phyloP scores from a whole-genome alignment of 345 rosid species.

The Xanthoceras sorbifolium region DNA sequence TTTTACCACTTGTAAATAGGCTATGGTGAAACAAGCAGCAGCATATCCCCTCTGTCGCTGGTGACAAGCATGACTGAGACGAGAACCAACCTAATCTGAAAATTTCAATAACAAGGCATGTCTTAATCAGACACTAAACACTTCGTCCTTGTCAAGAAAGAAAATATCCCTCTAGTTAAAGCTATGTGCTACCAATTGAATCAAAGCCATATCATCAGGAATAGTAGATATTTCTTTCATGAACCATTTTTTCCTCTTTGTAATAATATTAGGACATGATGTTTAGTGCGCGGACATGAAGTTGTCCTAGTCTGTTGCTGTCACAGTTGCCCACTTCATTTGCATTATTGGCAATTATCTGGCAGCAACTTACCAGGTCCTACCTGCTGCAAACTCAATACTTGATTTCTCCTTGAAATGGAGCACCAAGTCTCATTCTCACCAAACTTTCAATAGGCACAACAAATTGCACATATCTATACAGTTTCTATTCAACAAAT shows the following conservation, averaged over 20 bases:
- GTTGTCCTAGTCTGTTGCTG: conserved; percentile 31
- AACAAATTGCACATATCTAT: background rate
- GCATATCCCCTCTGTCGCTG: background rate
- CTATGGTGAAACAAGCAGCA: background rate
- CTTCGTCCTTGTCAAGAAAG: background rate
- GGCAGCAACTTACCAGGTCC: conserved; percentile 28
- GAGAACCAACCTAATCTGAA: background rate
- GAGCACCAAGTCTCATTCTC: conserved; percentile 24
- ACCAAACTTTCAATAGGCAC: conserved; percentile 30
- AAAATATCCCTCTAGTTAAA: background rate
- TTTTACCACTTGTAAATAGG: background rate
- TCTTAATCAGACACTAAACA: background rate
- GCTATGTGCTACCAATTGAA: conserved; percentile 5
- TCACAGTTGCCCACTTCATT: conserved; percentile 19
- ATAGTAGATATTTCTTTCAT: background rate
- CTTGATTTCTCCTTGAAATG: conserved; percentile 31
- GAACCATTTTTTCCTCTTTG: background rate
- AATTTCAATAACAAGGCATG: background rate
- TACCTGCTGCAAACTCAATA: background rate
- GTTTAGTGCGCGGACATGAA: background rate
- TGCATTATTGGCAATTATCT: conserved; percentile 16
- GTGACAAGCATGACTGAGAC: background rate
- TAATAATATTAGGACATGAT: conserved; percentile 13
- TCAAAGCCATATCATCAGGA: conserved; percentile 1
- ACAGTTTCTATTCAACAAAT: background rate